Evolutionary conservation across 176 grass and related monocot species (phyloP).

Genomic region (Oryza rufipogon): DNA sequence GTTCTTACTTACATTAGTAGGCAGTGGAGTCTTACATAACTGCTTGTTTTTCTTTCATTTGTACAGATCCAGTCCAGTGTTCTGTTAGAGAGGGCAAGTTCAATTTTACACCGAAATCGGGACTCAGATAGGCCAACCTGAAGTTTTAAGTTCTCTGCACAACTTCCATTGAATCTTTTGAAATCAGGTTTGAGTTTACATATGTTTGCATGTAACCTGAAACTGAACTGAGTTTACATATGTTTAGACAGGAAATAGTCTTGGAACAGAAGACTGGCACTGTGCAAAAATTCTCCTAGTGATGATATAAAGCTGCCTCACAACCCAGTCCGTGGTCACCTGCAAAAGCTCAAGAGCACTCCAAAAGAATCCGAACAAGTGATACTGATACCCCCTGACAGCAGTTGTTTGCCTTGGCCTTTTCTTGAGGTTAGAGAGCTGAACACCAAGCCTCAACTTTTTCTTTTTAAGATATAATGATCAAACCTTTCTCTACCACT

Average conservation of each 20-base stretch:
- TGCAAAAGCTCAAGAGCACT: conserved; percentile 81
- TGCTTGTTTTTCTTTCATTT: not conserved
- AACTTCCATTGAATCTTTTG: not conserved
- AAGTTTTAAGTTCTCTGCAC: not conserved
- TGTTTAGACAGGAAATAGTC: conserved; percentile 66
- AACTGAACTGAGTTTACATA: conserved; percentile 3
- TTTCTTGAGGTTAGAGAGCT: not conserved
- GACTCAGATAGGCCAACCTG: not conserved
- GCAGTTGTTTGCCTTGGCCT: not conserved
- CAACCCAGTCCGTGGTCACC: conserved; percentile 91
- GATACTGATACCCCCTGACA: conserved; percentile 28
- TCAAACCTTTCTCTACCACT: not conserved
- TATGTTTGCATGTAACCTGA: not conserved
- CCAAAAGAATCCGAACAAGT: conserved; percentile 50
- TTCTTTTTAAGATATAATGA: no score
- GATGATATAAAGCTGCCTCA: conserved; percentile 48
- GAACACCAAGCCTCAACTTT: not conserved
- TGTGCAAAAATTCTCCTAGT: conserved; percentile 87
- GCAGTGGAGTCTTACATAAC: not conserved
- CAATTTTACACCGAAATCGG: not conserved
- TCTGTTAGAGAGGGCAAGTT: not conserved
- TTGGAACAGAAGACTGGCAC: conserved; percentile 72
- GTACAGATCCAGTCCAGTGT: not conserved
- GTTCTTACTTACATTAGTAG: no score
- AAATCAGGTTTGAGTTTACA: not conserved